Base-by-base conservation (phyloP, 2,329 filamentous ascomycete species). In the Uncinocarpus reesii region DNA sequence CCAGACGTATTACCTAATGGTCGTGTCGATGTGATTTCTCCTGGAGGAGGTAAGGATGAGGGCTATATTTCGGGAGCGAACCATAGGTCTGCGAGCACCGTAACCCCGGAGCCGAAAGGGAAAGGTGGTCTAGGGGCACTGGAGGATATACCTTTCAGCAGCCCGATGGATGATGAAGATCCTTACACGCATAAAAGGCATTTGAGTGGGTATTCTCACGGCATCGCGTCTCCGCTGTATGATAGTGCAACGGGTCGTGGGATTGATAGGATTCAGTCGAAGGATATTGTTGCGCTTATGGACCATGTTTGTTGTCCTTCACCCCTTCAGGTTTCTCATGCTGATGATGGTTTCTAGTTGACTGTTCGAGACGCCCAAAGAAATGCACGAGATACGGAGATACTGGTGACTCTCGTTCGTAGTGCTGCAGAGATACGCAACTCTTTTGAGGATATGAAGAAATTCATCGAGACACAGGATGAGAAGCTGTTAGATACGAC, bases 231-330 rank as follows among this genome's bases (percentile, higher is more conserved):
- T 24, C 89, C 90, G 11, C 73, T 96, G 16, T 96, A 95, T 60
- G 92, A 98, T 62, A 81, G 86, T 51, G 78, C 89, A 2, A 94
- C 86, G 1, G 90, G 90, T 45, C 81, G 80, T 53, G 89, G 88
- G 28, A 84, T 95, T 45, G 89, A 96, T 56, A 78, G 83, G 41
- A 96, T 98, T 44, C 84, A 96, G 63, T 95, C 88, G 38, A 92
- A 93, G 68, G 92, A 98, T 61, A 93, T 98, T 58, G 84, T 98
- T 54, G 87, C 90, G 20, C 72, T 98, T 52, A 98, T 98, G 92
- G 90, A 98, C 62, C 92, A 98, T 66, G 78, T 83, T 69, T 74
- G 79, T 72, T 43, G 37, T 49, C 49, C 21, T 21, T 40, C 49
- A 47, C 18, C 21, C 37, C 49, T 40, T 47, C 38, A 61, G 68